Conservation (phyloP, 495 filamentous ascomycete genomes). For the Tirmania nivea region DNA sequence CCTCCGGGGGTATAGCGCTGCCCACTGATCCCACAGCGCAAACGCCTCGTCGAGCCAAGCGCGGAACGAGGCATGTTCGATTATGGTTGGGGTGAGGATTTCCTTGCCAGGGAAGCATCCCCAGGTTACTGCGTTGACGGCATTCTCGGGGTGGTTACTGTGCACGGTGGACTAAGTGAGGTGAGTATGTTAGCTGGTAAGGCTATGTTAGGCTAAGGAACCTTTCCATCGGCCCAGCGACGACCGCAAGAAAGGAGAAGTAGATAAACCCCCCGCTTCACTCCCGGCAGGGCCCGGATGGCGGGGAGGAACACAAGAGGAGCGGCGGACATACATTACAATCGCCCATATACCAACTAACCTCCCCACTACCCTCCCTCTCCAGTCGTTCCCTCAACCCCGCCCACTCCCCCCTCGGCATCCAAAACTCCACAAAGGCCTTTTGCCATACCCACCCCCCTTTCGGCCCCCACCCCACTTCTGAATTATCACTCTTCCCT, state of each 20-base stretch:
- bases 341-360: constrained; percentile 76
- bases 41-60: constrained; percentile 95
- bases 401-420: constrained; percentile 47
- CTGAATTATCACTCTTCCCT: constrained; percentile 44
- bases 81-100: constrained; percentile 92
- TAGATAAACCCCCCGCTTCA: background rate
- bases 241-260: background rate
- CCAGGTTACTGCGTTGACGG: constrained; percentile 91
- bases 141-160: constrained; percentile 22
- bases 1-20: constrained; percentile 49
- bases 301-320: background rate
- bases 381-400: constrained; percentile 39
- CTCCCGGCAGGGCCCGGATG: too few relatives aligned
- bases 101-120: constrained; percentile 90
- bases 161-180: background rate
- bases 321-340: constrained; percentile 8
- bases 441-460: constrained; percentile 96
- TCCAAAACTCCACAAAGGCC: constrained; percentile 90
- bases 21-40: constrained; percentile 88
- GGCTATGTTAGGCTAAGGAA: background rate
- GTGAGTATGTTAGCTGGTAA: background rate
- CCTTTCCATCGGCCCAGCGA: background rate
- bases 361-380: constrained; percentile 25
- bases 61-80: constrained; percentile 84
- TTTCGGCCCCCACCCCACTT: constrained; percentile 85